phyloP scores from a whole-genome alignment of 345 rosid species.

The Syzygium aqueum region DNA sequence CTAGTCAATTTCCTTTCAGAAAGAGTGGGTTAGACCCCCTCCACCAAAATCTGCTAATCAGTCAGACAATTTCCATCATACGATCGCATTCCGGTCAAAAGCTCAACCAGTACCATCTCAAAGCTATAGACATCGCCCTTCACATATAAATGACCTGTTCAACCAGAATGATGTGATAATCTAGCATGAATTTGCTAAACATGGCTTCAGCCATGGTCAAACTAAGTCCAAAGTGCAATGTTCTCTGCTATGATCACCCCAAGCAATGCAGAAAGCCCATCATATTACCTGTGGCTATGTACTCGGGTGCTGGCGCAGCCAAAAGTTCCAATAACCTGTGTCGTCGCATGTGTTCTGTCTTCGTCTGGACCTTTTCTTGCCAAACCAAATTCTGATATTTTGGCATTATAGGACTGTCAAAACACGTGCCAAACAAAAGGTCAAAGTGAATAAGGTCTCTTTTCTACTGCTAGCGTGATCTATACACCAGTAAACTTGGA shows the following conservation, averaged over 20 bases:
- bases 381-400: slow-evolving; percentile 4
- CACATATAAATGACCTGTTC: background rate
- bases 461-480: background rate
- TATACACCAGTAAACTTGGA: background rate
- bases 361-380: background rate
- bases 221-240: background rate
- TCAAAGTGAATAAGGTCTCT: background rate
- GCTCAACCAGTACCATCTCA: background rate
- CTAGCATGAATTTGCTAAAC: background rate
- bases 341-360: background rate
- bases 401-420: background rate
- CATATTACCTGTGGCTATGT: background rate
- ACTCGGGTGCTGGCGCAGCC: background rate
- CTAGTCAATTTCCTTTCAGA: slow-evolving; percentile 1
- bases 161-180: background rate
- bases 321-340: background rate
- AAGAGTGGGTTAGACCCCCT: slow-evolving; percentile 1
- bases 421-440: background rate
- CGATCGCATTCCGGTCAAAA: background rate
- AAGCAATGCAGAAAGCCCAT: background rate
- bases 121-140: slow-evolving; percentile 2
- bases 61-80: background rate
- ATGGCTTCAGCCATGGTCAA: background rate
- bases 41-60: background rate
- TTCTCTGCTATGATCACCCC: background rate